Base-by-base conservation (phyloP, 2,329 filamentous ascomycete species). In the Pseudogymnoascus sp. region DNA sequence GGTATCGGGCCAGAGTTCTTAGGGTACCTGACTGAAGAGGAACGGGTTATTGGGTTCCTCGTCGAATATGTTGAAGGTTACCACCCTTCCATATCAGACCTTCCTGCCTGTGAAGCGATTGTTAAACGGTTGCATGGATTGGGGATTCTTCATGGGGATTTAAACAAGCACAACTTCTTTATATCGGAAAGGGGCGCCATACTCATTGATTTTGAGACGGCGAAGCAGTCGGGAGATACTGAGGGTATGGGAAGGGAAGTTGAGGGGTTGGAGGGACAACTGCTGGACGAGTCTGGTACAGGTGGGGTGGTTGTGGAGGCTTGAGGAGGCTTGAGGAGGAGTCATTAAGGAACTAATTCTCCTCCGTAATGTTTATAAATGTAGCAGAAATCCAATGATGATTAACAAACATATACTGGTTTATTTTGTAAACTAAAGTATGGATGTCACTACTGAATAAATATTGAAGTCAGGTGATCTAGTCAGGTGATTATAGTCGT, bases 161-260 rank as follows among this genome's bases (percentile, higher is more conserved):
- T 76, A 60, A 76, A 77, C 64, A 72, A 70, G 63, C 65, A 75
- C 63, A 76, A 76, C 63, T 75, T 78, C 62, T 70, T 78, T 11
- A 62, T 77, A 4, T 65, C 35, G 1, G 64, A 72, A 13, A 67
- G 64, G 6, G 61, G 65, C 6, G 71, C 63, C 2, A 63, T 65
- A 7, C 63, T 77, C 4, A 67, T 78, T 26, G 74, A 76, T 64
- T 76, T 77, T 65, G 74, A 74, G 62, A 66, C 38, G 24, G 69
- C 65, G 35, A 61, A 59, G 59, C 38, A 24, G 63, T 65, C n/a
- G 6, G 63, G 26, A 1, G 19, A 65, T 29, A 44, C 3, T 7
- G 56, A 64, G 31, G 26, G 29, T 42, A 64, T 66, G 50, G 42
- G 42, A n/a, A 44, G 37, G 53, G 64, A 66, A 35, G 19, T 65